Conservation (phyloP, 2,329 filamentous ascomycete genomes). For the Rasamsonia emersonii region DNA sequence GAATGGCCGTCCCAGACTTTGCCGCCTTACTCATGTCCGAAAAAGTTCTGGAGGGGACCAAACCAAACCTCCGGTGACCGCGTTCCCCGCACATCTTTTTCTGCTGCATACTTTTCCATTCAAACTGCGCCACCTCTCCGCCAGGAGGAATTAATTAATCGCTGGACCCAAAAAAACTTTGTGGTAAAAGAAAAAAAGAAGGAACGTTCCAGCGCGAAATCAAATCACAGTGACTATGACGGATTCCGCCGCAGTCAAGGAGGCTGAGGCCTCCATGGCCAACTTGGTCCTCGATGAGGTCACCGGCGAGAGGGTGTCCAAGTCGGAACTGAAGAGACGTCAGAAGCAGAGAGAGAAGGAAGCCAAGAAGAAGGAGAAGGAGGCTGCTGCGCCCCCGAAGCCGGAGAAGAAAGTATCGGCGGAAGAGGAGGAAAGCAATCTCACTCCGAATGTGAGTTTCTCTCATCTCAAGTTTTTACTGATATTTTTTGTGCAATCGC, state of each 20-base stretch:
- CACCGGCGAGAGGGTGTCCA: slow-evolving; percentile 79
- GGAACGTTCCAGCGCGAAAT: not conserved
- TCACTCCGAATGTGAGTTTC: slow-evolving; percentile 60
- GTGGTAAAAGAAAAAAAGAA: not conserved
- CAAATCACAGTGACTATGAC: slow-evolving; percentile 23
- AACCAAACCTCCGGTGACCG: no score
- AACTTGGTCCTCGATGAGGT: slow-evolving; percentile 85
- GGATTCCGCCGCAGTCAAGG: slow-evolving; percentile 32
- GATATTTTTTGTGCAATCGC: not conserved
- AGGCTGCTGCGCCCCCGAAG: slow-evolving; percentile 55
- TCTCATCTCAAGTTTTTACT: slow-evolving; percentile 2
- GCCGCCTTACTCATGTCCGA: no score
- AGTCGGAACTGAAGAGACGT: slow-evolving; percentile 88
- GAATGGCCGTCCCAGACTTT: slow-evolving; percentile 7
- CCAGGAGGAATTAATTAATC: not conserved
- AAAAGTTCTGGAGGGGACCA: no score
- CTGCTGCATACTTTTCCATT: slow-evolving; percentile 6
- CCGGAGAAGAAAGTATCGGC: slow-evolving; percentile 52
- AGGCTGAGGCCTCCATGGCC: slow-evolving; percentile 45
- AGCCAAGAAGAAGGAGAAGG: slow-evolving; percentile 81
- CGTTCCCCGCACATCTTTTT: slow-evolving; percentile 8
- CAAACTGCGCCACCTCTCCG: slow-evolving; percentile 2
- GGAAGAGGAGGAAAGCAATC: slow-evolving; percentile 60
- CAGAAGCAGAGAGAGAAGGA: slow-evolving; percentile 85
- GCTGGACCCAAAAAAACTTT: no score